Percentiles rank a stretch among this genome's conserved stretches.
phyloP scores from a whole-genome alignment of 1,284 basidiomycete genomes.

The Anthracocystis walkeri region DNA sequence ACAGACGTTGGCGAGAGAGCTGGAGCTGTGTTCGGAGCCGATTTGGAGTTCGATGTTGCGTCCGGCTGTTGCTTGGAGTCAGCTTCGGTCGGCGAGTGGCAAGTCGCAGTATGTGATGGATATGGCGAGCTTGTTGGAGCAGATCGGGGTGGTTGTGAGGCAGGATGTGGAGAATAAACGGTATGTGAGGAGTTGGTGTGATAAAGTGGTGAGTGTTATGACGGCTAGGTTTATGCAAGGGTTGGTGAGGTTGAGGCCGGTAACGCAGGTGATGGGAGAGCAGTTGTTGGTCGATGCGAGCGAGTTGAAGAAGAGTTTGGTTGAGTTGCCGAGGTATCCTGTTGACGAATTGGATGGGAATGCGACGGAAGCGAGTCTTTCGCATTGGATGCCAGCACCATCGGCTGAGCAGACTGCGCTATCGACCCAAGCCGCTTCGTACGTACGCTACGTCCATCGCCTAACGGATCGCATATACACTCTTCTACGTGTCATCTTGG shows the following conservation, averaged over 20 bases:
- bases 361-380: slow-evolving; percentile 27
- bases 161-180: slow-evolving; percentile 68
- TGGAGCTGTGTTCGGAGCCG: slow-evolving; percentile 58
- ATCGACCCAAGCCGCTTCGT: slow-evolving; percentile 42
- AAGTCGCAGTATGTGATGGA: slow-evolving; percentile 62
- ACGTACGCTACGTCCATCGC: slow-evolving; percentile 58
- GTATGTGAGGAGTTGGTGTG: slow-evolving; percentile 66
- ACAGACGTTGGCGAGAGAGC: slow-evolving; percentile 52
- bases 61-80: slow-evolving; percentile 57
- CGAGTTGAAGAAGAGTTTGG: slow-evolving; percentile 51
- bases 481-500: slow-evolving; percentile 54
- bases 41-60: slow-evolving; percentile 64
- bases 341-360: slow-evolving; percentile 43
- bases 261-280: slow-evolving; percentile 47
- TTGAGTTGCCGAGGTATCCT: slow-evolving; percentile 61
- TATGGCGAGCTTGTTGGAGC: slow-evolving; percentile 60
- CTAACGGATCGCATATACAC: slow-evolving; percentile 51
- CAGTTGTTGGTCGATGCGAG: slow-evolving; percentile 58
- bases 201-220: slow-evolving; percentile 59
- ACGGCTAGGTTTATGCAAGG: slow-evolving; percentile 49
- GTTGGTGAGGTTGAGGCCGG: slow-evolving; percentile 60
- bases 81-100: slow-evolving; percentile 26
- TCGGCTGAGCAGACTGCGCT: slow-evolving; percentile 43
- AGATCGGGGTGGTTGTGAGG: slow-evolving; percentile 63
- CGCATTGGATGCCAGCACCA: slow-evolving; percentile 34